Conservation (phyloP, 495 filamentous ascomycete species). For the Aspergillus wentii region DNA sequence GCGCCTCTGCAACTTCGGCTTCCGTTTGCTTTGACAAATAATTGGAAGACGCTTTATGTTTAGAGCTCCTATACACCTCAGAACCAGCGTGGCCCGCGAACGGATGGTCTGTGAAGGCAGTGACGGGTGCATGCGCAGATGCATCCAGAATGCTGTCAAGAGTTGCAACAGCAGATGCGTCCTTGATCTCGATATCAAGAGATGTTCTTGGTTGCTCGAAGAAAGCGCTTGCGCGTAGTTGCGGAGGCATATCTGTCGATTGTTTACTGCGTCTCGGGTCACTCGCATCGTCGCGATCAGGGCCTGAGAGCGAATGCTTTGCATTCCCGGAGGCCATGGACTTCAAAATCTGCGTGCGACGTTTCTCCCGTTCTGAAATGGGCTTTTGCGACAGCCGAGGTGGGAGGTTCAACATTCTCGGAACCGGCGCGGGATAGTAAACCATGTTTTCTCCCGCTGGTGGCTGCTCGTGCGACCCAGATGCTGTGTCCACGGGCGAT, state of each 20-base stretch:
- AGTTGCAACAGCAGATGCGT: conserved; percentile 79
- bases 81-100: conserved; percentile 68
- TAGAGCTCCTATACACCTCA: conserved; percentile 55
- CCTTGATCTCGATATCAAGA: conserved; percentile 65
- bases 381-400: conserved; percentile 78
- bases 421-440: conserved; percentile 92
- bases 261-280: conserved; percentile 24
- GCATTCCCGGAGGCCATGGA: conserved; percentile 44
- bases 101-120: conserved; percentile 90
- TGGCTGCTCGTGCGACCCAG: conserved; percentile 59
- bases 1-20: conserved; percentile 9
- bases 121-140: conserved; percentile 88
- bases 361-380: conserved; percentile 56
- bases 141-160: conserved; percentile 92
- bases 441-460: conserved; percentile 72
- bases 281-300: conserved; percentile 14
- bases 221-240: conserved; percentile 84
- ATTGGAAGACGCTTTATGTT: conserved; percentile 22
- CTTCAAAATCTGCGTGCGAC: conserved; percentile 59
- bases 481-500: conserved; percentile 43
- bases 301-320: conserved; percentile 30
- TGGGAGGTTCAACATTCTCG: conserved; percentile 87
- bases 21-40: conserved; percentile 12
- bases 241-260: conserved; percentile 63
- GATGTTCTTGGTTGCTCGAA: conserved; percentile 67